phyloP scores from a whole-genome alignment of 441 rosid genomes.

The Erodium moschatum region DNA sequence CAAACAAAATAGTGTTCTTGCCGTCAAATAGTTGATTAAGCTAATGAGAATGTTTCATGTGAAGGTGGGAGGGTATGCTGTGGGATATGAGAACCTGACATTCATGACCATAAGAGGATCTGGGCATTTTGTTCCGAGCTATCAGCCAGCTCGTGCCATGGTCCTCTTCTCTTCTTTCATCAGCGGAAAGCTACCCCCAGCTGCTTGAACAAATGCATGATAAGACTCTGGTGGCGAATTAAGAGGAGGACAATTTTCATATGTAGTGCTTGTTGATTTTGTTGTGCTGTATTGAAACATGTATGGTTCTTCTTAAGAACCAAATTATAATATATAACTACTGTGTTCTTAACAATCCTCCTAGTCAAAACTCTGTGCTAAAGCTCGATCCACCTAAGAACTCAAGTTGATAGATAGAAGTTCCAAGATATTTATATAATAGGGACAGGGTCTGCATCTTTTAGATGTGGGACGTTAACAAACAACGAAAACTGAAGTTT shows the following conservation, averaged over 20 bases:
- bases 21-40: neutral
- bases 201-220: neutral
- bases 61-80: conserved; percentile 20
- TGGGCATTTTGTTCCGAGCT: conserved; percentile 4
- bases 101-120: conserved; percentile 8
- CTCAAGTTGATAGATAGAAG: too few species aligned
- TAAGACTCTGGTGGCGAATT: neutral
- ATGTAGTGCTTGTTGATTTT: neutral
- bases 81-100: conserved; percentile 6
- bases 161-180: conserved; percentile 6
- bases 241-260: neutral
- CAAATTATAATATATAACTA: neutral
- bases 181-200: neutral
- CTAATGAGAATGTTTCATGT: neutral
- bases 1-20: neutral
- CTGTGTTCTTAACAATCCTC: too few species aligned
- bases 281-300: neutral
- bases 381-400: too few species aligned
- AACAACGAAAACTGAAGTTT: too few species aligned
- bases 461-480: too few species aligned
- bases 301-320: neutral
- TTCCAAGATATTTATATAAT: too few species aligned
- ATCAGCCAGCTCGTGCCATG: conserved; percentile 9
- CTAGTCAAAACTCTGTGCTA: too few species aligned
- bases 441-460: too few species aligned